phyloP scores from a whole-genome alignment of 2,329 filamentous ascomycete species.

The Biscogniauxia mediterranea region DNA sequence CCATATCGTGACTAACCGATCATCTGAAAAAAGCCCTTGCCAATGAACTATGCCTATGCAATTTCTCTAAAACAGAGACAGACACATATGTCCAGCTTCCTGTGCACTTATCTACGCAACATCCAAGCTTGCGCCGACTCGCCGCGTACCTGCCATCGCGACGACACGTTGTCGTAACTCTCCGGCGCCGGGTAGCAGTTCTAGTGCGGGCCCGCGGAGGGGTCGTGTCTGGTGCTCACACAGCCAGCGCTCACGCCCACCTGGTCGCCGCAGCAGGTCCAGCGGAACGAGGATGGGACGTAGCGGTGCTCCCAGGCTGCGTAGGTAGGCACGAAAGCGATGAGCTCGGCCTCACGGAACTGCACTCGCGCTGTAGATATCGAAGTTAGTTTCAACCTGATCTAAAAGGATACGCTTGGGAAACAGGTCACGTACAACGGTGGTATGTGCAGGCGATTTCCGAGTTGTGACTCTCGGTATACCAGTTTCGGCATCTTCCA shows the following conservation, averaged over 20 bases:
- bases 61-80: too few species aligned
- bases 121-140: too few species aligned
- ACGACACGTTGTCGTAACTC: not conserved
- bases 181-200: not conserved
- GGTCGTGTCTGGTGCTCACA: not conserved
- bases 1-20: too few species aligned
- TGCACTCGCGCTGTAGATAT: slow-evolving; percentile 1
- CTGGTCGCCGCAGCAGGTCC: slow-evolving; percentile 5
- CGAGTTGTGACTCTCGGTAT: slow-evolving; percentile 9
- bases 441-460: slow-evolving; percentile 3
- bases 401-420: not conserved
- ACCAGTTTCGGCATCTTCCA: slow-evolving; percentile 4
- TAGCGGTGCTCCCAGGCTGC: slow-evolving; percentile 4
- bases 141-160: too few species aligned
- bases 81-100: too few species aligned
- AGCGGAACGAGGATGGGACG: slow-evolving; percentile 3
- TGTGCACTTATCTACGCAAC: too few species aligned
- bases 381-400: not conserved
- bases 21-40: too few species aligned
- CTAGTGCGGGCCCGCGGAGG: not conserved
- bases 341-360: slow-evolving; percentile 3
- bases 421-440: slow-evolving; percentile 1
- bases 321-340: slow-evolving; percentile 5
- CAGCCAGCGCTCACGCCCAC: slow-evolving; percentile 2
- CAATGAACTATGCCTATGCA: too few species aligned